A percentile compares a stretch with the other conserved stretches of the same genome.
These are phyloP conservation scores for Fusarium continuum DNA, from an alignment of 2,329 filamentous ascomycete species.

Conservation along the genomic window DNA sequence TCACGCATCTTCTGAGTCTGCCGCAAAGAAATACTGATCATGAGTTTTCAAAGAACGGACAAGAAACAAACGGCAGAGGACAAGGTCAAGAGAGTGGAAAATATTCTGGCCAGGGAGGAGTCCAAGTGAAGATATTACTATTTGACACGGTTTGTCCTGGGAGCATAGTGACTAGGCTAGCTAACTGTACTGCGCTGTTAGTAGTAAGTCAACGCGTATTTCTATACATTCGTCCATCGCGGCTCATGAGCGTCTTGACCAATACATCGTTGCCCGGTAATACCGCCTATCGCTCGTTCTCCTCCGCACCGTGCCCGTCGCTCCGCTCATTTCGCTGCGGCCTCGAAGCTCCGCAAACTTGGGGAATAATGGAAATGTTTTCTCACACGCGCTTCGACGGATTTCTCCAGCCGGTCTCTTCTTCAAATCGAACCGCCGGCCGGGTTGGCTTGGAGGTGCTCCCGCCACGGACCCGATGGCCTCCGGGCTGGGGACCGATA, in stretches of 20 bases:
- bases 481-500: not conserved
- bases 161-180: not conserved
- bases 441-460: constrained; percentile 17
- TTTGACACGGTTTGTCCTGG: not conserved
- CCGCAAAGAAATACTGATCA: constrained; percentile 2
- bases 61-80: constrained; percentile 84
- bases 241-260: not conserved
- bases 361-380: not conserved
- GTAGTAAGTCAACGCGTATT: not conserved
- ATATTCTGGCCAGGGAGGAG: constrained; percentile 52
- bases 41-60: constrained; percentile 69
- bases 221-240: not conserved
- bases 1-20: not conserved
- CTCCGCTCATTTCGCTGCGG: not conserved
- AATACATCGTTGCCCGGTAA: not conserved
- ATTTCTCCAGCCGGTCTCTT: not conserved
- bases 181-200: not conserved
- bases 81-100: constrained; percentile 74
- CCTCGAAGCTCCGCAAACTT: not conserved
- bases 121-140: constrained; percentile 6
- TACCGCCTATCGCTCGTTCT: not conserved
- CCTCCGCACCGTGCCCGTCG: not conserved
- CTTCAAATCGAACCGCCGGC: not conserved
- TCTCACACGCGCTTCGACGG: too few species aligned
- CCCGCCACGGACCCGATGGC: constrained; percentile 1